Conservation (phyloP, 2,329 filamentous ascomycete genomes). For the Aspergillus ustus region DNA sequence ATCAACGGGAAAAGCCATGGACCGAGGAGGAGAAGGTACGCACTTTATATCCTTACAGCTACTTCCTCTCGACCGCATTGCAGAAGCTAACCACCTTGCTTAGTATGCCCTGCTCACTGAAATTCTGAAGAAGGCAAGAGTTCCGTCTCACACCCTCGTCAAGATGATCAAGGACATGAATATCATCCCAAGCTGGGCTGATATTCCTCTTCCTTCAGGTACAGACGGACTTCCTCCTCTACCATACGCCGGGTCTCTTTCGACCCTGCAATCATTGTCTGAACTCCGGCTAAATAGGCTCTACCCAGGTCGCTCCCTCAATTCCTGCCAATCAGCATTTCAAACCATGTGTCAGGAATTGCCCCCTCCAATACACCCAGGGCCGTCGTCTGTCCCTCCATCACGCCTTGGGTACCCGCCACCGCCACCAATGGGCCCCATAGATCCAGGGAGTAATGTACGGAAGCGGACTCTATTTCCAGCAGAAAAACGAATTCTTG, state of each 20-base stretch:
- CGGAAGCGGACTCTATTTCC: slow-evolving; percentile 39
- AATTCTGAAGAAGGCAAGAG: slow-evolving; percentile 46
- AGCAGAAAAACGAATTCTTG: slow-evolving; percentile 33
- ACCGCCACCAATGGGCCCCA: slow-evolving; percentile 24
- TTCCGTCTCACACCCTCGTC: slow-evolving; percentile 43
- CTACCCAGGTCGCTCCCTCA: slow-evolving; percentile 44
- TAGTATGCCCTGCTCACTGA: slow-evolving; percentile 49
- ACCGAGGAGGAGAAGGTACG: slow-evolving; percentile 53
- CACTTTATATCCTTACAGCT: neutral
- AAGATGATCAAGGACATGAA: slow-evolving; percentile 44
- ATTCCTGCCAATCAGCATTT: slow-evolving; percentile 43
- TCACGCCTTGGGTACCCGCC: slow-evolving; percentile 28
- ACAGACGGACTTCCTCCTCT: slow-evolving; percentile 25
- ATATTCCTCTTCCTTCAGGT: slow-evolving; percentile 51
- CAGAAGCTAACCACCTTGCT: slow-evolving; percentile 13
- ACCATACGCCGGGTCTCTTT: neutral
- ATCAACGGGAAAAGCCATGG: slow-evolving; percentile 48
- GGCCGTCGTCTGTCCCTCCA: slow-evolving; percentile 23
- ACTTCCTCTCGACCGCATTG: neutral
- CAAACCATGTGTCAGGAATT: slow-evolving; percentile 37
- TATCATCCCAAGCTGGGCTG: slow-evolving; percentile 43
- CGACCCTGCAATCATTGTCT: neutral
- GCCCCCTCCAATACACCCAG: slow-evolving; percentile 24
- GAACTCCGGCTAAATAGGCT: slow-evolving; percentile 21
- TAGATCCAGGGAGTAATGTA: slow-evolving; percentile 30